phyloP scores from a whole-genome alignment of 371 early-diverging fungal species.

The Fennellomyces sp. region DNA sequence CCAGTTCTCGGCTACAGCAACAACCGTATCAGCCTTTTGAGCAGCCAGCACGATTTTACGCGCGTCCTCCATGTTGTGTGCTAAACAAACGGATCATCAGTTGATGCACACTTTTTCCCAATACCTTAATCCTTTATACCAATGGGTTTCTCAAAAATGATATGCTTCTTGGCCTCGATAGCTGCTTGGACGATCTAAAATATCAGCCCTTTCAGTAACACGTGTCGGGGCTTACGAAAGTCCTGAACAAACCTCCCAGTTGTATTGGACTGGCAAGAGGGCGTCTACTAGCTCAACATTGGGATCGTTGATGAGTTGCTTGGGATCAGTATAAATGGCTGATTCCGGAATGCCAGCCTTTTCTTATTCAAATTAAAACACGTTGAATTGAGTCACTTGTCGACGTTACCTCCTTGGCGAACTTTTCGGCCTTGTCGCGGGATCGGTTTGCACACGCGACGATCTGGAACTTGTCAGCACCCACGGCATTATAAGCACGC shows the following conservation, averaged over 20 bases:
- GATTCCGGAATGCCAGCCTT: constrained; percentile 49
- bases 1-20: constrained; percentile 54
- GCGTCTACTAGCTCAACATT: constrained; percentile 44
- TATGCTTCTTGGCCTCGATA: constrained; percentile 45
- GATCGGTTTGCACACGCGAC: constrained; percentile 56
- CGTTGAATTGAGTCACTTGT: not conserved
- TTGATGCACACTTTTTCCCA: not conserved
- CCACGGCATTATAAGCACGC: constrained; percentile 40
- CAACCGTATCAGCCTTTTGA: constrained; percentile 35
- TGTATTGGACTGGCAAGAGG: constrained; percentile 46
- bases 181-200: constrained; percentile 44
- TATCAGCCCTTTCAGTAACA: too few species aligned
- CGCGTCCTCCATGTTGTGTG: constrained; percentile 45
- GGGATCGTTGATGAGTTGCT: constrained; percentile 42
- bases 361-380: not conserved
- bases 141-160: constrained; percentile 54
- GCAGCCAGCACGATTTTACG: constrained; percentile 39
- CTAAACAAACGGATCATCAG: constrained; percentile 15
- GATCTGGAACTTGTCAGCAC: constrained; percentile 41
- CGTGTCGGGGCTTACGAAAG: too few species aligned
- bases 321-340: constrained; percentile 41
- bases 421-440: constrained; percentile 48
- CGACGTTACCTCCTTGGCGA: constrained; percentile 41
- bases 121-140: constrained; percentile 21
- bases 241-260: constrained; percentile 49